Conservation (phyloP, 768 basidiomycete species). For the Leucosporidium creatinivorum region DNA sequence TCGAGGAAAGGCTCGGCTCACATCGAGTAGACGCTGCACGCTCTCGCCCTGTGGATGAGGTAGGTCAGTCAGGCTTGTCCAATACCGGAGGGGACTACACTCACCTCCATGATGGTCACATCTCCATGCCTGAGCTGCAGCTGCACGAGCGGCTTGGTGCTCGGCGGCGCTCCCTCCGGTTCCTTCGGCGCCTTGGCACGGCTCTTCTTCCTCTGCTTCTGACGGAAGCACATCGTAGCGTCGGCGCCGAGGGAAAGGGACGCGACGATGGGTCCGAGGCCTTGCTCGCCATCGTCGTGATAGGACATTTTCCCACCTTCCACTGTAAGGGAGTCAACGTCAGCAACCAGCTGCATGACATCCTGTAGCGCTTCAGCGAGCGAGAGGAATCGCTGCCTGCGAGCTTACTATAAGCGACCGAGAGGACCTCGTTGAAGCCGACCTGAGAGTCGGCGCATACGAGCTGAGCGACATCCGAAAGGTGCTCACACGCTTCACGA, state of each 20-base stretch:
- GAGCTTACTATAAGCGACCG: slow-evolving; percentile 23
- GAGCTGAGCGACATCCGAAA: slow-evolving; percentile 12
- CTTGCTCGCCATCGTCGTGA: slow-evolving; percentile 42
- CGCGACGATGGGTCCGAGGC: slow-evolving; percentile 39
- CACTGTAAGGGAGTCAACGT: slow-evolving; percentile 5
- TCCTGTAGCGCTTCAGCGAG: no score
- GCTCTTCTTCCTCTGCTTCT: slow-evolving; percentile 21
- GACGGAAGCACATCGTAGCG: slow-evolving; percentile 40
- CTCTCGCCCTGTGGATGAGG: no score
- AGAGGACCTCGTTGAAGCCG: slow-evolving; percentile 40
- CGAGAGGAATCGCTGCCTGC: no score
- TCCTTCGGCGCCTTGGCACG: neutral
- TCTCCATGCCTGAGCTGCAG: neutral
- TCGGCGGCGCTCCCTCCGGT: neutral
- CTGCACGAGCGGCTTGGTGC: neutral
- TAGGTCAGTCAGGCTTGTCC: no score
- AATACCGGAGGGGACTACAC: no score
- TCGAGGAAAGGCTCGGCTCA: no score
- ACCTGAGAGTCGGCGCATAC: neutral
- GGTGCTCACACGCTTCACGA: slow-evolving; percentile 17
- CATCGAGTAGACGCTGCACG: no score
- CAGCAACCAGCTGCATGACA: neutral
- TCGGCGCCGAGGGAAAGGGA: slow-evolving; percentile 37
- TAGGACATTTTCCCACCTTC: slow-evolving; percentile 30
- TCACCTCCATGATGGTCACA: slow-evolving; percentile 3